Base-by-base conservation (phyloP, 2,329 filamentous ascomycete species). In the Beauveria medogensis region DNA sequence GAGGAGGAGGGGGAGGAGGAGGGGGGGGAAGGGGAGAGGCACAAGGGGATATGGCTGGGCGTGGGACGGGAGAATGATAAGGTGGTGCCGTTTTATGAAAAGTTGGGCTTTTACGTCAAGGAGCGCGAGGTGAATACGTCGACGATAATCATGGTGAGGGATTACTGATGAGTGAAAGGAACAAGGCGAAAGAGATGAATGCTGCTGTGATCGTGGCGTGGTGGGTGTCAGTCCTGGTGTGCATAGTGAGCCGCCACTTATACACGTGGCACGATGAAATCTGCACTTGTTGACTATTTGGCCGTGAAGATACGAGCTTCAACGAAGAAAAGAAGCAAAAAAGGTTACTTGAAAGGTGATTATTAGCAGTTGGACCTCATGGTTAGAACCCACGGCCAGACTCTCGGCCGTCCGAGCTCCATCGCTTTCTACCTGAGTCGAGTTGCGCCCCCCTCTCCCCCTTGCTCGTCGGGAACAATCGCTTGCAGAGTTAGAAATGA, bases 61-160 rank as follows among this genome's bases (percentile, higher is more conserved):
- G 70, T 81, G 8, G 72, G 73, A 14, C 73, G 68, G 28, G 79
- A 80, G 67, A 81, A 81, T 65, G 70, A 64, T 6, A 75, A 76
- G 69, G 79, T 81, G 16, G 74, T 82, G 48, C 65, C 68, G 50
- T 81, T 81, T 65, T 81, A 81, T 64, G 74, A 80, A 68, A 75
- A 68, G 68, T 64, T 77, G 62, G 79, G 77, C 41, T 81, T 81
- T 62, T 69, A 70, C 61, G 66, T 78, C 9, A 67, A 72, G 63
- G 68, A 70, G 5, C 71, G 72, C 2, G 73, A 71, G 4, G 70
- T 72, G 53, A 69, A 66, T 63, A 71, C 69, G 48, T 74, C 70
- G 26, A 70, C 70, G 48, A 72, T 74, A 43, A 74, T 69, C 71
- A 78, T 80, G 77, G 74, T 77, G 60, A 72, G 67, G 65, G 75